Conservation (phyloP, 1,284 basidiomycete species). For the Rhodotorula sp. region DNA sequence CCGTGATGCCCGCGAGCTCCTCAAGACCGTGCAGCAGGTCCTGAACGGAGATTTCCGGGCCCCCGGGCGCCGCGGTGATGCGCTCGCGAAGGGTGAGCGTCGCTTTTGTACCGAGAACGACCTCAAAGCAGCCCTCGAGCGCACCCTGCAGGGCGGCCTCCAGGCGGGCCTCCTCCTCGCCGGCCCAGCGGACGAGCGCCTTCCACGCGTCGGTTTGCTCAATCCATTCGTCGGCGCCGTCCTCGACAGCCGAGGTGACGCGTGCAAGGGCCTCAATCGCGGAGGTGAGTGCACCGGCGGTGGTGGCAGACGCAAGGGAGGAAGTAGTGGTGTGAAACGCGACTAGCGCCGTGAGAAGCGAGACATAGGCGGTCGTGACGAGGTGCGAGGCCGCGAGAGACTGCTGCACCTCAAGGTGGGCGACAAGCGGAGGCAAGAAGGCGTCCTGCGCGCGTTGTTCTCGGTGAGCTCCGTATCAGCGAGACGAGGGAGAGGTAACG, state of each 20-base stretch:
- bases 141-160: constrained; percentile 24
- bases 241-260: constrained; percentile 24
- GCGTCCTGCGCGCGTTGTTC: constrained; percentile 2
- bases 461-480: no score
- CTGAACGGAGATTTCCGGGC: constrained; percentile 11
- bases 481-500: not conserved
- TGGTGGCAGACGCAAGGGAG: constrained; percentile 18
- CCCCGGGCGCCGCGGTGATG: constrained; percentile 21
- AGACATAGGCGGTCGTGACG: constrained; percentile 16
- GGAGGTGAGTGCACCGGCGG: constrained; percentile 21
- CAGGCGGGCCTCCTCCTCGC: constrained; percentile 34
- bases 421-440: constrained; percentile 30
- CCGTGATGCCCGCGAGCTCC: constrained; percentile 19
- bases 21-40: constrained; percentile 22
- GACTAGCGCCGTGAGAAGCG: constrained; percentile 27
- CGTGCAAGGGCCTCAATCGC: constrained; percentile 17
- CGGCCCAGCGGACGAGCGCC: constrained; percentile 31
- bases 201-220: constrained; percentile 30
- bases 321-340: constrained; percentile 23
- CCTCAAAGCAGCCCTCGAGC: constrained; percentile 34
- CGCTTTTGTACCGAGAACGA: not conserved
- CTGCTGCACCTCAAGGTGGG: constrained; percentile 28
- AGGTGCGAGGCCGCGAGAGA: constrained; percentile 29
- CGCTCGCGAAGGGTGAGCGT: constrained; percentile 11
- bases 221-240: constrained; percentile 35